Evolutionary conservation across 2,329 filamentous ascomycete species (phyloP).

Genomic region (Epicoccum nigrum): DNA sequence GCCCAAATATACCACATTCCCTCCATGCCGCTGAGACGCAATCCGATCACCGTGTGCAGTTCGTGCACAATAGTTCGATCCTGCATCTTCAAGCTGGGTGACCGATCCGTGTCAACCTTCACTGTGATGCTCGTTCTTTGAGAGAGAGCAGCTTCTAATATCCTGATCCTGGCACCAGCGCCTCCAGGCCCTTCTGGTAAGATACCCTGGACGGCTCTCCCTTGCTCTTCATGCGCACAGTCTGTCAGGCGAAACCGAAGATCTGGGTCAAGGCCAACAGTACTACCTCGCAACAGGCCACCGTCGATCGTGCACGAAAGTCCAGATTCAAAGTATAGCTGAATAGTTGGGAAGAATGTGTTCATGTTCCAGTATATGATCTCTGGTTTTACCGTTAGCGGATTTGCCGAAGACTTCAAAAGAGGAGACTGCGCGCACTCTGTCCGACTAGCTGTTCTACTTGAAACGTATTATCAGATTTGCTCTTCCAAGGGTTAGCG

Average conservation of each 20-base stretch:
- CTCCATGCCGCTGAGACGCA: constrained; percentile 35
- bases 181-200: constrained; percentile 22
- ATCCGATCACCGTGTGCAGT: constrained; percentile 31
- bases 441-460: constrained; percentile 26
- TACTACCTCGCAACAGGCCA: constrained; percentile 18
- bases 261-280: constrained; percentile 30
- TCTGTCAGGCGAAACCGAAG: constrained; percentile 40
- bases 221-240: constrained; percentile 35
- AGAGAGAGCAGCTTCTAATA: constrained; percentile 28
- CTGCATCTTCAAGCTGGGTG: not conserved
- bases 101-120: not conserved
- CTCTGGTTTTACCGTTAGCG: constrained; percentile 17
- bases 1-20: constrained; percentile 34
- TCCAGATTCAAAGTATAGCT: constrained; percentile 41
- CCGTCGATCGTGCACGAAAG: constrained; percentile 35
- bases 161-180: constrained; percentile 19
- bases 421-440: constrained; percentile 17
- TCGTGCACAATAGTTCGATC: constrained; percentile 18
- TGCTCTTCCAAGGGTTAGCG: constrained; percentile 13
- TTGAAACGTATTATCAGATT: constrained; percentile 16
- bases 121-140: constrained; percentile 31
- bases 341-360: constrained; percentile 38
- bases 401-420: not conserved
- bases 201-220: constrained; percentile 22
- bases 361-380: constrained; percentile 38